phyloP scores from a whole-genome alignment of 352 stramenopile genomes.

The Globisporangium cystogenes region DNA sequence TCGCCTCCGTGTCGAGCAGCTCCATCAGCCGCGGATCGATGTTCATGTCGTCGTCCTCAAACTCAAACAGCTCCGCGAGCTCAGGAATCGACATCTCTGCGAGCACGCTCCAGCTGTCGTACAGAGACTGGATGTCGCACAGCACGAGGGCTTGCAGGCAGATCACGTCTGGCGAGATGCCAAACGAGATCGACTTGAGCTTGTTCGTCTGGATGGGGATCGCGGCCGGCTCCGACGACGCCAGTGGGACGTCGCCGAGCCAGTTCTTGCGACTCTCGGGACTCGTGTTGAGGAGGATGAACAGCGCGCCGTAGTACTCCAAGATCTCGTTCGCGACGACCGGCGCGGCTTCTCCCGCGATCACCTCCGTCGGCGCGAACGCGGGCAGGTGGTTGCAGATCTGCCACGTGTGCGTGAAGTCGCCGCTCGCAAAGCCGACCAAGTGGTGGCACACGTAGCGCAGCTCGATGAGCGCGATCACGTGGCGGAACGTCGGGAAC shows the following conservation, averaged over 20 bases:
- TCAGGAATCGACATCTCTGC: slow-evolving; percentile 57
- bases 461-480: slow-evolving; percentile 71
- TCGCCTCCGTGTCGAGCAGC: slow-evolving; percentile 24
- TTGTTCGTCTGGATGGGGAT: neutral
- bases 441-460: slow-evolving; percentile 82
- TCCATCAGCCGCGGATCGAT: slow-evolving; percentile 44
- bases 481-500: slow-evolving; percentile 60
- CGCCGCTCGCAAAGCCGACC: slow-evolving; percentile 45
- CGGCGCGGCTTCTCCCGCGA: slow-evolving; percentile 52
- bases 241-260: slow-evolving; percentile 14
- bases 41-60: slow-evolving; percentile 67
- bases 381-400: slow-evolving; percentile 56
- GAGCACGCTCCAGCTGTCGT: slow-evolving; percentile 70
- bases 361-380: slow-evolving; percentile 33
- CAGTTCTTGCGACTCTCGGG: slow-evolving; percentile 33
- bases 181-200: slow-evolving; percentile 21
- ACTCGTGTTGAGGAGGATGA: slow-evolving; percentile 55
- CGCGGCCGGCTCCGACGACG: slow-evolving; percentile 13
- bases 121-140: slow-evolving; percentile 78
- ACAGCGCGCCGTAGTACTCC: slow-evolving; percentile 64
- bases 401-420: slow-evolving; percentile 73
- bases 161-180: slow-evolving; percentile 41
- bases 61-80: slow-evolving; percentile 67
- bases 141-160: slow-evolving; percentile 66
- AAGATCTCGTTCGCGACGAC: slow-evolving; percentile 77